Evolutionary conservation across 257 asterid species (phyloP).

Genomic region (Nicotiana knightiana): DNA sequence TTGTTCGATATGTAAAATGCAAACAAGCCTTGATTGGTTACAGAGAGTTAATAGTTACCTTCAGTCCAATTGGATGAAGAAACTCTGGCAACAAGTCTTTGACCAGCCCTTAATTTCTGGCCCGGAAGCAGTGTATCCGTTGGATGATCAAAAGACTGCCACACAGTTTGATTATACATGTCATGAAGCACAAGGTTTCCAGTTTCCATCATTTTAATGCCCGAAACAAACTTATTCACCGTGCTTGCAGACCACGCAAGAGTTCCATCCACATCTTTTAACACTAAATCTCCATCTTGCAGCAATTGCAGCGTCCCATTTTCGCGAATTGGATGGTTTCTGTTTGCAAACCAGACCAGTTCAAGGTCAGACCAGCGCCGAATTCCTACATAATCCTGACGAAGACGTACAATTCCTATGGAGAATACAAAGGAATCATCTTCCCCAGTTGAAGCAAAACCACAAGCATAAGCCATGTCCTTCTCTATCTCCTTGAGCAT

Average conservation of each 20-base stretch:
- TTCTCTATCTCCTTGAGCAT: neutral
- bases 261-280: conserved; percentile 37
- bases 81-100: conserved; percentile 25
- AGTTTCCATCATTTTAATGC: conserved; percentile 33
- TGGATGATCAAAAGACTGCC: conserved; percentile 54
- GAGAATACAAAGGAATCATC: conserved; percentile 36
- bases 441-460: conserved; percentile 34
- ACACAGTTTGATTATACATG: conserved; percentile 12
- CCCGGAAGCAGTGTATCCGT: conserved; percentile 34
- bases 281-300: conserved; percentile 27
- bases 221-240: conserved; percentile 19
- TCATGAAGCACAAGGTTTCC: conserved; percentile 40
- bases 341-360: conserved; percentile 53
- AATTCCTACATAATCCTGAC: conserved; percentile 7
- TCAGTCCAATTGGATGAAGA: conserved; percentile 29
- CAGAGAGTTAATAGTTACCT: conserved; percentile 20
- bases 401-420: conserved; percentile 33
- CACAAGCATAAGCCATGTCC: conserved; percentile 29
- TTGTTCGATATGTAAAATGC: conserved; percentile 23
- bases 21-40: conserved; percentile 22
- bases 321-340: conserved; percentile 25
- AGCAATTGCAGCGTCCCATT: conserved; percentile 37
- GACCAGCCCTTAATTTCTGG: conserved; percentile 31
- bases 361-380: conserved; percentile 20
- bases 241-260: conserved; percentile 44